Percentiles rank a stretch among this genome's conserved stretches.
Evolutionary conservation across 176 grass and related monocot genomes (phyloP).

Genomic region (Musa troglodytarum): DNA sequence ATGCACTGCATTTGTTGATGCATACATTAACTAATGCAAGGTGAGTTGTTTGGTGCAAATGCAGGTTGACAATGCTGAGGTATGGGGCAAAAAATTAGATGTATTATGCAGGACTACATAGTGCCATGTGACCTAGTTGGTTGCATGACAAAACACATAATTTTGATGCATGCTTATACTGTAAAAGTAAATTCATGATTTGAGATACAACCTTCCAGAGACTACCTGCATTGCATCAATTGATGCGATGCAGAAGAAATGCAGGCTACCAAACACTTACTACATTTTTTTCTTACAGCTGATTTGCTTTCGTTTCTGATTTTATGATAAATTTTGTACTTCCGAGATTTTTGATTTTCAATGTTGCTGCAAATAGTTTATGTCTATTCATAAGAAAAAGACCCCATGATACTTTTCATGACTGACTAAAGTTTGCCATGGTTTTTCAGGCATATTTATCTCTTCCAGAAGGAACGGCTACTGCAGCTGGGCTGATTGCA

Average conservation of each 20-base stretch:
- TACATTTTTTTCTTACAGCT: not conserved
- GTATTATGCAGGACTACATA: no score
- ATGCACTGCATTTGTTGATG: no score
- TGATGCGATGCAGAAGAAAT: not conserved
- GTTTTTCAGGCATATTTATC: slow-evolving; percentile 91
- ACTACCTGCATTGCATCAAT: not conserved
- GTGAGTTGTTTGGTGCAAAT: no score
- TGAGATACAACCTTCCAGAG: not conserved
- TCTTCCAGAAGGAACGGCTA: slow-evolving; percentile 82
- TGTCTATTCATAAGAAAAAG: not conserved
- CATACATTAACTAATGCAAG: no score
- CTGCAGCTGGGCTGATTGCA: slow-evolving; percentile 77
- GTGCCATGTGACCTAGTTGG: no score
- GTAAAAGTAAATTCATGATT: not conserved
- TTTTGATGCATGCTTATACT: not conserved
- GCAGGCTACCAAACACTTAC: no score
- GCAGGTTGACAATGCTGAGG: no score
- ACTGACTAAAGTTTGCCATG: not conserved
- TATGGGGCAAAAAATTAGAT: no score
- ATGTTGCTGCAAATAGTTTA: not conserved
- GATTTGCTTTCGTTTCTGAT: not conserved
- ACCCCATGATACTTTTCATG: not conserved
- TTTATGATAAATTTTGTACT: not conserved
- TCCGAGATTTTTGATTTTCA: not conserved
- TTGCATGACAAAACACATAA: no score